phyloP scores from a whole-genome alignment of 306 rosid genomes.

The Quercus ilex region DNA sequence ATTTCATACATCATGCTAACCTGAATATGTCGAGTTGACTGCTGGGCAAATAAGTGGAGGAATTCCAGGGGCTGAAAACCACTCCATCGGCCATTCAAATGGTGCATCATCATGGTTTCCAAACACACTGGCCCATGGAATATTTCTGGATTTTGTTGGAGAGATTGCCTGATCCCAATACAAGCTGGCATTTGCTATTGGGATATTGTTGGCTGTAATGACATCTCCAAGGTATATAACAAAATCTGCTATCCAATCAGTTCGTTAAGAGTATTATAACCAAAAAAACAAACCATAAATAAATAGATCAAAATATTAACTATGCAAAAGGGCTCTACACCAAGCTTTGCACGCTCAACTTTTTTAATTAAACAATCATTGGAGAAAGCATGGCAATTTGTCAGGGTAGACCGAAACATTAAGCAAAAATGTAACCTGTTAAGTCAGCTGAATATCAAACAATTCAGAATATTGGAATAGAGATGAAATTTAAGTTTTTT shows the following conservation, averaged over 20 bases:
- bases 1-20: conserved; percentile 23
- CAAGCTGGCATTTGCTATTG: conserved; percentile 63
- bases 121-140: conserved; percentile 78
- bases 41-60: conserved; percentile 51
- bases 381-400: background rate
- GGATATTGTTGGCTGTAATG: conserved; percentile 72
- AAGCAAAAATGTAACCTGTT: too few relatives aligned
- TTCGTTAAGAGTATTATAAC: conserved; percentile 2
- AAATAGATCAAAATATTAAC: background rate
- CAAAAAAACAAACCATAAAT: background rate
- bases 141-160: conserved; percentile 61
- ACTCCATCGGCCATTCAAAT: conserved; percentile 78
- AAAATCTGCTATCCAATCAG: conserved; percentile 54
- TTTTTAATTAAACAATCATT: background rate
- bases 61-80: conserved; percentile 74
- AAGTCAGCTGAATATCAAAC: background rate
- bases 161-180: conserved; percentile 80
- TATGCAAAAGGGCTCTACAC: background rate
- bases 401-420: too few relatives aligned
- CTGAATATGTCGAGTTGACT: conserved; percentile 35
- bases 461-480: background rate
- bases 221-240: conserved; percentile 92
- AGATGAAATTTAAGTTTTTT: background rate
- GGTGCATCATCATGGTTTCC: conserved; percentile 90
- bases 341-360: background rate